phyloP scores from a whole-genome alignment of 2,329 filamentous ascomycete species.

The Nigrospora sphaerica region DNA sequence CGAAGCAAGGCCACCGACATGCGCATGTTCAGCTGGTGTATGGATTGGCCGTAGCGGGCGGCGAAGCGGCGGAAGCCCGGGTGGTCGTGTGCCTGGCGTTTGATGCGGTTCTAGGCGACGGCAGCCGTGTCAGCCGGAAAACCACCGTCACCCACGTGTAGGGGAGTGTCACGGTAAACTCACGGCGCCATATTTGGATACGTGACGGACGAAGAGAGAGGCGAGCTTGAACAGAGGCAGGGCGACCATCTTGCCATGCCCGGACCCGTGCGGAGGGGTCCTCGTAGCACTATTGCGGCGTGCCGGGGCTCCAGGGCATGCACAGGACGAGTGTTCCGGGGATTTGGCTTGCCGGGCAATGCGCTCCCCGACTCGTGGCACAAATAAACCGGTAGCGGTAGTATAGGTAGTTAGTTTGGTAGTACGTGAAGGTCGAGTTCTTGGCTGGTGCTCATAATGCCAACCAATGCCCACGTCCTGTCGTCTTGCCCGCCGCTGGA shows the following conservation, averaged over 20 bases:
- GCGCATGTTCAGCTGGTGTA: conserved; percentile 63
- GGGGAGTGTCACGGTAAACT: conserved; percentile 17
- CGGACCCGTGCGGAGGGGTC: too few species aligned
- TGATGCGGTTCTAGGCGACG: conserved; percentile 52
- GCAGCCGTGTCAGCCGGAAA: conserved; percentile 1
- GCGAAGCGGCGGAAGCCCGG: conserved; percentile 53
- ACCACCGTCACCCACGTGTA: background rate
- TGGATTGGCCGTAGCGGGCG: conserved; percentile 53
- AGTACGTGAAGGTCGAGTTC: too few species aligned
- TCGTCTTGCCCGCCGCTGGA: too few species aligned
- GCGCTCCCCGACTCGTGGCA: too few species aligned
- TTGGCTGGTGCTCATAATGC: too few species aligned
- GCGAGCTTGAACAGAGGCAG: conserved; percentile 63
- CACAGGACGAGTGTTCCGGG: too few species aligned
- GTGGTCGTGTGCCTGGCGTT: conserved; percentile 59
- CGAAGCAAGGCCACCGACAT: conserved; percentile 52
- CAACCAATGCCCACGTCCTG: too few species aligned
- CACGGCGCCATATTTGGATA: conserved; percentile 65
- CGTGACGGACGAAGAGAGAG: conserved; percentile 55
- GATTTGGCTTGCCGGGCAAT: too few species aligned
- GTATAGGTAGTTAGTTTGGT: too few species aligned
- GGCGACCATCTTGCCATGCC: conserved; percentile 45
- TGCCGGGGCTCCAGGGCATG: too few species aligned
- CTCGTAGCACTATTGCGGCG: too few species aligned
- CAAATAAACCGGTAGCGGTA: too few species aligned